A percentile compares a stretch with the other conserved stretches of the same genome.
Conservation (phyloP, 208 protist species). For the Leishmania amazonensis region DNA sequence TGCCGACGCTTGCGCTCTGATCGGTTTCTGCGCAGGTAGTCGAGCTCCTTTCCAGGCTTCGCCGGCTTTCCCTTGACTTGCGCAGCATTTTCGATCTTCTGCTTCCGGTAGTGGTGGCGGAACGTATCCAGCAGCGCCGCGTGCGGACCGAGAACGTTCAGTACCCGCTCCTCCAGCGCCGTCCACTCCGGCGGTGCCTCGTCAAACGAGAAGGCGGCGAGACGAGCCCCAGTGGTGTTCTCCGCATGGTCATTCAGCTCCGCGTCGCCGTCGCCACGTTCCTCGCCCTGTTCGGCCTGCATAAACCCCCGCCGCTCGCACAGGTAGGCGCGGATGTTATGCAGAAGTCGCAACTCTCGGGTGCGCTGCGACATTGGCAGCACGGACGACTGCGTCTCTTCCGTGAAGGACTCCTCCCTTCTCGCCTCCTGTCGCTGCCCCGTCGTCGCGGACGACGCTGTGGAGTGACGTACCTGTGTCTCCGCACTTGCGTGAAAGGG, state of each 20-base stretch:
- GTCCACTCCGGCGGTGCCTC: slow-evolving; percentile 43
- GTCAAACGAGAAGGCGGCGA: slow-evolving; percentile 8
- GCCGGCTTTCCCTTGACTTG: not conserved
- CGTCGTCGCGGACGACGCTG: not conserved
- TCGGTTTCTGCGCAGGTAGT: slow-evolving; percentile 18
- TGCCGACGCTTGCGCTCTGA: slow-evolving; percentile 24
- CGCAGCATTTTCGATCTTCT: not conserved
- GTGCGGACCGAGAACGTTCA: slow-evolving; percentile 49
- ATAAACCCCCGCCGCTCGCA: slow-evolving; percentile 11
- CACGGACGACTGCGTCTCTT: not conserved
- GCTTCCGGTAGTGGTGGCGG: slow-evolving; percentile 3
- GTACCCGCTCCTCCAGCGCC: slow-evolving; percentile 43
- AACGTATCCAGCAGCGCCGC: slow-evolving; percentile 47
- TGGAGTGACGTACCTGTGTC: not conserved
- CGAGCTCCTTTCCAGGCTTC: slow-evolving; percentile 7
- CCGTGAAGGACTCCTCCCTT: not conserved
- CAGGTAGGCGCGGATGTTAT: slow-evolving; percentile 73
- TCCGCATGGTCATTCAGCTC: not conserved
- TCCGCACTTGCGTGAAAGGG: slow-evolving; percentile 19
- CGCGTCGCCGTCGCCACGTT: not conserved
- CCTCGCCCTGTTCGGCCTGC: not conserved
- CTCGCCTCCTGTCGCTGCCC: not conserved
- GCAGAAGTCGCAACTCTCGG: slow-evolving; percentile 38
- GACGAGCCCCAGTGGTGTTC: not conserved
- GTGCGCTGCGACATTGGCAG: not conserved